Evolutionary conservation across 2,329 filamentous ascomycete species (phyloP).

Genomic region (Westerdykella aurantiaca): DNA sequence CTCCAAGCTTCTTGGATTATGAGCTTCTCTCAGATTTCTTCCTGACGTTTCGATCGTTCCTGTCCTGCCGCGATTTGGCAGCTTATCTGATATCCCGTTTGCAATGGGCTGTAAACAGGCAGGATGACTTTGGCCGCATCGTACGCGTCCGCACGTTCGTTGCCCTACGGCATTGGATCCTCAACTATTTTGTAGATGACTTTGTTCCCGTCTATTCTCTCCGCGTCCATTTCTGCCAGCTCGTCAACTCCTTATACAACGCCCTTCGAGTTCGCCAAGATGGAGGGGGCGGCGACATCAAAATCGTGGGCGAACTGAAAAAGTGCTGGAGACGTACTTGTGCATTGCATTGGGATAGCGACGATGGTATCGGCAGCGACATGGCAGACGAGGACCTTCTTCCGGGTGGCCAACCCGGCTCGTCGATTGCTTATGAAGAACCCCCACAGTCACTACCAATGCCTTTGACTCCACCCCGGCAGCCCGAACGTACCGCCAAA

Average conservation of each 20-base stretch:
- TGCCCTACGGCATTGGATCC: constrained; percentile 89
- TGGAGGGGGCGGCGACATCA: constrained; percentile 60
- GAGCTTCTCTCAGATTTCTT: constrained; percentile 97
- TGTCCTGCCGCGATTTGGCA: constrained; percentile 70
- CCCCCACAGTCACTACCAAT: constrained; percentile 4
- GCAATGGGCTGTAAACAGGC: constrained; percentile 74
- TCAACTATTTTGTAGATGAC: constrained; percentile 97
- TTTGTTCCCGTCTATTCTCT: constrained; percentile 73
- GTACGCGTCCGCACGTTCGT: constrained; percentile 96
- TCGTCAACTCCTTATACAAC: constrained; percentile 62
- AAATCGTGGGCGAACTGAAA: constrained; percentile 89
- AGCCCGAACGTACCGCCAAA: constrained; percentile 22
- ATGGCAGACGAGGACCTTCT: constrained; percentile 62
- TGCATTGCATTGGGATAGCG: constrained; percentile 78
- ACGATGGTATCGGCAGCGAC: constrained; percentile 56
- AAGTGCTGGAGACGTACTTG: constrained; percentile 95
- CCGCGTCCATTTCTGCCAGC: constrained; percentile 69
- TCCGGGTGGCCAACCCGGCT: constrained; percentile 65
- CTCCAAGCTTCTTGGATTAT: constrained; percentile 91
- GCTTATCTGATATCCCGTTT: constrained; percentile 79
- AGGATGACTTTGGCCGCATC: constrained; percentile 81
- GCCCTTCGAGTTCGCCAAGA: constrained; percentile 48
- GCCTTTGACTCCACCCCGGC: constrained; percentile 23
- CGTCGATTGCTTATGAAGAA: constrained; percentile 21
- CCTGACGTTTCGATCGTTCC: constrained; percentile 83